Conservation (phyloP, 139 green algal species). For the Limnomonas spitsbergensis region DNA sequence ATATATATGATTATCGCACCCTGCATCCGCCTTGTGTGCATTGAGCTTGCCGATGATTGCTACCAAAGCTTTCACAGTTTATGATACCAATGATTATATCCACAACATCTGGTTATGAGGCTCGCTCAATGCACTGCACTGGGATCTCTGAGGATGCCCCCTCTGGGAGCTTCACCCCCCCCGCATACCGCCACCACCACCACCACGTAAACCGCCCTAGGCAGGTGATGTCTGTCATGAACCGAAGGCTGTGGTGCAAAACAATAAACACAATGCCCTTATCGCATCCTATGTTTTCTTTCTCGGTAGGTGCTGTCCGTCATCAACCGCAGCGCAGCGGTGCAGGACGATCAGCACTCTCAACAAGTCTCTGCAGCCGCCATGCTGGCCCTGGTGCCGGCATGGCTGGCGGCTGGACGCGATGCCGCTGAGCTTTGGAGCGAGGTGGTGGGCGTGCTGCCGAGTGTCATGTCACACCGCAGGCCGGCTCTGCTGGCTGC, state of each 20-base stretch:
- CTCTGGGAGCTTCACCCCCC: too few relatives aligned
- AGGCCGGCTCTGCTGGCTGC: slow-evolving; percentile 47
- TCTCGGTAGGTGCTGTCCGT: slow-evolving; percentile 50
- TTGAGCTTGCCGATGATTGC: too few relatives aligned
- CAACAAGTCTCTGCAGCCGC: slow-evolving; percentile 32
- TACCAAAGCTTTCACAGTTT: slow-evolving; percentile 60
- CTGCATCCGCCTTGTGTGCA: too few relatives aligned
- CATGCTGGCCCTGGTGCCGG: slow-evolving; percentile 46
- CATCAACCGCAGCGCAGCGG: slow-evolving; percentile 41
- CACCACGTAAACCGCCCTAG: too few relatives aligned
- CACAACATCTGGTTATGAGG: slow-evolving; percentile 3
- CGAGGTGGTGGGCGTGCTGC: slow-evolving; percentile 40
- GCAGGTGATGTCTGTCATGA: too few relatives aligned
- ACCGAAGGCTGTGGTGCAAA: not conserved
- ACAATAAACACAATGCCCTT: not conserved
- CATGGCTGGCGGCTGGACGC: slow-evolving; percentile 48
- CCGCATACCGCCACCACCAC: too few relatives aligned
- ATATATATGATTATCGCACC: too few relatives aligned
- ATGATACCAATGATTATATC: slow-evolving; percentile 42
- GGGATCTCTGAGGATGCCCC: not conserved
- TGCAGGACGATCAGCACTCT: slow-evolving; percentile 56
- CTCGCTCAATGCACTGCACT: not conserved
- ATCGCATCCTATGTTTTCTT: not conserved
- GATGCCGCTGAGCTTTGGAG: slow-evolving; percentile 32
- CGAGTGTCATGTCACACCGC: slow-evolving; percentile 35